Conservation (phyloP, 768 basidiomycete genomes). For the Kwoniella botswanensis region DNA sequence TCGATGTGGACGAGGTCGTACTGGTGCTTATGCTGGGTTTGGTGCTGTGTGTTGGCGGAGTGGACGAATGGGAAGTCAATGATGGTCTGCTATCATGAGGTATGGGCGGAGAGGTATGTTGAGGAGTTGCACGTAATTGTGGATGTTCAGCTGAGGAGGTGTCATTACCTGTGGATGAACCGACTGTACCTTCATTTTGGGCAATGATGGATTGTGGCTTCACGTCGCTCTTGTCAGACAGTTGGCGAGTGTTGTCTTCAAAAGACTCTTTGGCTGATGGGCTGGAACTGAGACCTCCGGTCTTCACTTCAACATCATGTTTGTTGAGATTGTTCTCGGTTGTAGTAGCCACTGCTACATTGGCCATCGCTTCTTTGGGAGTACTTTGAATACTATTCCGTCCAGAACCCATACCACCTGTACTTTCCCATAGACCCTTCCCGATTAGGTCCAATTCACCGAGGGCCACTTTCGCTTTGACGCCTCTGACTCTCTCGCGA, state of each 20-base stretch:
- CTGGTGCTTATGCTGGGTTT: not conserved
- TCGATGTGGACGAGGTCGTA: not conserved
- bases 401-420: not conserved
- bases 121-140: not conserved
- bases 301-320: too few relatives aligned
- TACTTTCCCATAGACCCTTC: slow-evolving; percentile 5
- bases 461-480: slow-evolving; percentile 33
- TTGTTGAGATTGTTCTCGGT: too few relatives aligned
- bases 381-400: not conserved
- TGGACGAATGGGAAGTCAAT: not conserved
- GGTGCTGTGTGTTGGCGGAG: not conserved
- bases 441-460: slow-evolving; percentile 31
- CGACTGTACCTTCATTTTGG: too few relatives aligned
- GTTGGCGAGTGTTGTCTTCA: too few relatives aligned
- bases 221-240: too few relatives aligned
- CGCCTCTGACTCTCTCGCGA: slow-evolving; percentile 20
- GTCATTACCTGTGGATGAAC: not conserved
- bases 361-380: not conserved
- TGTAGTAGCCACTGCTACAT: not conserved
- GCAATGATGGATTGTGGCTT: too few relatives aligned
- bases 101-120: slow-evolving; percentile 4
- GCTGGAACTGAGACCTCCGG: too few relatives aligned
- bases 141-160: not conserved
- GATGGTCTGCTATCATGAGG: slow-evolving; percentile 10
- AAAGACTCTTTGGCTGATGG: too few relatives aligned